Percentiles rank a stretch among this genome's conserved stretches.
Evolutionary conservation across 768 basidiomycete genomes (phyloP).

Genomic region (Agaricus sinodeliciosus): DNA sequence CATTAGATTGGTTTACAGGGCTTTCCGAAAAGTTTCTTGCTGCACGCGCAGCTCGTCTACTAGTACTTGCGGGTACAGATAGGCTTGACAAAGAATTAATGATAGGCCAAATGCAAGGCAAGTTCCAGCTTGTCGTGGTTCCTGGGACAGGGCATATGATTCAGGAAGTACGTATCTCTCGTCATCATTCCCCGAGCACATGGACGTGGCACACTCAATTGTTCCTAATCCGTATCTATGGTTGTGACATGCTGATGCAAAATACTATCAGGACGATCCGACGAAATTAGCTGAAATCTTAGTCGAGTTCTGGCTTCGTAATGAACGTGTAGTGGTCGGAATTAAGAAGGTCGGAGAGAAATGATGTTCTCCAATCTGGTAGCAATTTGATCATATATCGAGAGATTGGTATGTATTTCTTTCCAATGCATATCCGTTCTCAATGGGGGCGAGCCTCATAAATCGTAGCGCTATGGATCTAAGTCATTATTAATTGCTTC

Average conservation of each 20-base stretch:
- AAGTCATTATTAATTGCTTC: no score
- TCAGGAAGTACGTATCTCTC: slow-evolving; percentile 66
- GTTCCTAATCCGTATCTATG: no score
- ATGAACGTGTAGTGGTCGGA: slow-evolving; percentile 62
- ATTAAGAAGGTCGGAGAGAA: slow-evolving; percentile 53
- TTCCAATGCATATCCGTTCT: neutral
- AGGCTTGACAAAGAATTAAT: slow-evolving; percentile 88
- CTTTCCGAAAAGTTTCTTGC: slow-evolving; percentile 77
- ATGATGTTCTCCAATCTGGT: slow-evolving; percentile 12
- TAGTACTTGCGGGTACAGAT: slow-evolving; percentile 91
- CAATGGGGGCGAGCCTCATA: neutral
- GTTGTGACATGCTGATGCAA: neutral
- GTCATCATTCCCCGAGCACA: slow-evolving; percentile 2
- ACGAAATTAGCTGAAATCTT: slow-evolving; percentile 70
- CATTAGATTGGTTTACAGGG: slow-evolving; percentile 82
- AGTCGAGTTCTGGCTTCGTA: slow-evolving; percentile 87
- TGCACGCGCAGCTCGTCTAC: slow-evolving; percentile 73
- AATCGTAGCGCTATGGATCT: neutral
- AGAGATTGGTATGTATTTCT: neutral
- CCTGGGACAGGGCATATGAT: slow-evolving; percentile 88
- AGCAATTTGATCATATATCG: no score
- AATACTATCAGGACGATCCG: slow-evolving; percentile 71
- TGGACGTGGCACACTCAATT: neutral
- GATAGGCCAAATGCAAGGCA: slow-evolving; percentile 96
- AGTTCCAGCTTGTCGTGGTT: slow-evolving; percentile 90